Percentiles rank a stretch among this genome's conserved stretches.
Evolutionary conservation across 2,329 filamentous ascomycete species (phyloP).

Genomic region (Ceratocystis destructans): DNA sequence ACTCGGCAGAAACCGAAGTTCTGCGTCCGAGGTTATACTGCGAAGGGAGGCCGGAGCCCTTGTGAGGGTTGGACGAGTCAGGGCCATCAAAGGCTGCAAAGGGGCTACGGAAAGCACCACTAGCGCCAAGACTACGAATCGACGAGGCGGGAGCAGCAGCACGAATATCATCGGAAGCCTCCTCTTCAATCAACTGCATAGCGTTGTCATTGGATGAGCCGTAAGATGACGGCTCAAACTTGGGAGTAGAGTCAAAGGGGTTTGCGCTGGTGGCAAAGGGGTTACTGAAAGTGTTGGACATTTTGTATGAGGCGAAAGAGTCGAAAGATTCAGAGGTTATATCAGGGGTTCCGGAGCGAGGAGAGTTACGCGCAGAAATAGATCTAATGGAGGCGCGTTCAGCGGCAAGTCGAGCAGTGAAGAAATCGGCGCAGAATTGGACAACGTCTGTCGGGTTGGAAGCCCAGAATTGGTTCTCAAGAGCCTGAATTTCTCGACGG

Average conservation of each 20-base stretch:
- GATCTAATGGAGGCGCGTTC: constrained; percentile 36
- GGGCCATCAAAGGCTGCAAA: constrained; percentile 40
- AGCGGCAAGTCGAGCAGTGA: constrained; percentile 49
- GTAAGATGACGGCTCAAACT: constrained; percentile 26
- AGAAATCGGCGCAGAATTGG: constrained; percentile 59
- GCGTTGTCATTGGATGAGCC: constrained; percentile 26
- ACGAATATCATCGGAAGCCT: constrained; percentile 66
- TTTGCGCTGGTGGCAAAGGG: constrained; percentile 54
- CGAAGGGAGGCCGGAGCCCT: constrained; percentile 61
- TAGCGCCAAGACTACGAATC: constrained; percentile 6
- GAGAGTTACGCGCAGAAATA: constrained; percentile 17
- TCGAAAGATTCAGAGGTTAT: constrained; percentile 15
- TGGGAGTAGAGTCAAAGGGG: constrained; percentile 51
- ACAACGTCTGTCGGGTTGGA: constrained; percentile 48
- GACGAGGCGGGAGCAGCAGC: constrained; percentile 60
- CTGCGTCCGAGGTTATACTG: constrained; percentile 91
- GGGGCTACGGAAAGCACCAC: constrained; percentile 27
- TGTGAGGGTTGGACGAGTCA: constrained; percentile 35
- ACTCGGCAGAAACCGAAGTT: constrained; percentile 94
- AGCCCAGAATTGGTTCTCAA: constrained; percentile 47
- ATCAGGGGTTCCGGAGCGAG: constrained; percentile 17
- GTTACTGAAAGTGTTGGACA: constrained; percentile 62
- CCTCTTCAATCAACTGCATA: constrained; percentile 54
- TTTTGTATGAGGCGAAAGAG: constrained; percentile 17
- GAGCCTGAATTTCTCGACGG: constrained; percentile 47